Evolutionary conservation across 768 basidiomycete species (phyloP).

Genomic region (Cystofilobasidium bisporidii): DNA sequence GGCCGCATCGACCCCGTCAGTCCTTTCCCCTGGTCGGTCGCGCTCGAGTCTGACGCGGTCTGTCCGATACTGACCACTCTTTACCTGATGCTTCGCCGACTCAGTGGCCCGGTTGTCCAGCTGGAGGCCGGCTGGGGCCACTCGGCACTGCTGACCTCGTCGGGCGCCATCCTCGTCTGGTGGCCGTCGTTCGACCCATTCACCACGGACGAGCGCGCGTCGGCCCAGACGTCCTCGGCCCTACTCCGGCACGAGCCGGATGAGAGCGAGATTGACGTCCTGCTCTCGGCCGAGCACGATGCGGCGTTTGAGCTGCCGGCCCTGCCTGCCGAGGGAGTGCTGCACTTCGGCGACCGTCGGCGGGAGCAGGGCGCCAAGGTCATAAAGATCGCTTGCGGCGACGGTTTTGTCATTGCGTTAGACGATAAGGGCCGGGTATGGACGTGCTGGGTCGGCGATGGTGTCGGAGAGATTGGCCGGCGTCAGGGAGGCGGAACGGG

Average conservation of each 20-base stretch:
- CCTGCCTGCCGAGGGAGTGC: background rate
- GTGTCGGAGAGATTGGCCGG: conserved; percentile 9
- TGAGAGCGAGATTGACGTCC: background rate
- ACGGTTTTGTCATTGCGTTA: conserved; percentile 63
- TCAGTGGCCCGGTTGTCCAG: background rate
- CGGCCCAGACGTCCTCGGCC: background rate
- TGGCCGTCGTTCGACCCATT: conserved; percentile 10
- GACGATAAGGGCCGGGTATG: conserved; percentile 66
- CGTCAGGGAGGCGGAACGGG: background rate
- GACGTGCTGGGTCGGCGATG: conserved; percentile 14
- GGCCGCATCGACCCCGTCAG: background rate
- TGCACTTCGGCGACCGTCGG: background rate
- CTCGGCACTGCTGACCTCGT: background rate
- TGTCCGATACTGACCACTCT: too few species aligned
- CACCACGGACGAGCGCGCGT: background rate
- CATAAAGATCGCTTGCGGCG: conserved; percentile 71
- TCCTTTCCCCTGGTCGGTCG: too few species aligned
- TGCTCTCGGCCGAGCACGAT: background rate
- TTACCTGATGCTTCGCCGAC: too few species aligned
- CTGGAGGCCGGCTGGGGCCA: conserved; percentile 20
- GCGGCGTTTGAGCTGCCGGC: background rate
- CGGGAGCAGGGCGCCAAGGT: conserved; percentile 42
- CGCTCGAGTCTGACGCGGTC: too few species aligned
- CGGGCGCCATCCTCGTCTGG: background rate
- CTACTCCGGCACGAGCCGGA: background rate